These are phyloP conservation scores for Mucor ambiguus DNA, from an alignment of 371 early-diverging fungal genomes.

Conservation along the genomic window DNA sequence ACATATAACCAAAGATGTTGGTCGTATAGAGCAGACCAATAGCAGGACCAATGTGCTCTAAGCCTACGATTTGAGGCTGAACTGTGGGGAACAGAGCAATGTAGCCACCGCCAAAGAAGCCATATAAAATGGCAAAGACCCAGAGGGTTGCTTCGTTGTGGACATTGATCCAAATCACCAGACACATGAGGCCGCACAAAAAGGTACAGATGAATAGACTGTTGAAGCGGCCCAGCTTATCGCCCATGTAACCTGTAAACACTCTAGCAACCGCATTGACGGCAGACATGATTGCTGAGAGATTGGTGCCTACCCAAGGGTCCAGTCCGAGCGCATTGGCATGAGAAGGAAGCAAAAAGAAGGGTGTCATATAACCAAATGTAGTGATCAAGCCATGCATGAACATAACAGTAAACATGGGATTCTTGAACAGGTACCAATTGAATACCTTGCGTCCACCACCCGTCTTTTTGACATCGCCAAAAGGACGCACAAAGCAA, in stretches of 20 bases:
- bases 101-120: slow-evolving; percentile 59
- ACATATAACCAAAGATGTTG: slow-evolving; percentile 55
- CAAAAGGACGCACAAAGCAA: slow-evolving; percentile 50
- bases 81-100: slow-evolving; percentile 55
- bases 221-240: slow-evolving; percentile 58
- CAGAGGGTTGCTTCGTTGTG: slow-evolving; percentile 38
- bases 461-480: slow-evolving; percentile 46
- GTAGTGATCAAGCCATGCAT: slow-evolving; percentile 39
- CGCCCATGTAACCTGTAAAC: slow-evolving; percentile 51
- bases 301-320: slow-evolving; percentile 29
- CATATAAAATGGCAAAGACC: slow-evolving; percentile 43
- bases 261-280: slow-evolving; percentile 48
- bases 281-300: slow-evolving; percentile 48
- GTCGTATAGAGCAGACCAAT: slow-evolving; percentile 56
- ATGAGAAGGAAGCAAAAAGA: slow-evolving; percentile 35
- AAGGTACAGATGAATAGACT: slow-evolving; percentile 46
- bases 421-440: slow-evolving; percentile 26
- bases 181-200: slow-evolving; percentile 40
- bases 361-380: slow-evolving; percentile 39
- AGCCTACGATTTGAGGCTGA: slow-evolving; percentile 54
- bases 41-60: slow-evolving; percentile 51
- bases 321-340: slow-evolving; percentile 30
- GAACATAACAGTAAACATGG: slow-evolving; percentile 33
- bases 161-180: slow-evolving; percentile 40
- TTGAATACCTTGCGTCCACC: slow-evolving; percentile 50